These are phyloP conservation scores for Scenedesmus sp. DNA, from an alignment of 163 green algal species.

Conservation along the genomic window DNA sequence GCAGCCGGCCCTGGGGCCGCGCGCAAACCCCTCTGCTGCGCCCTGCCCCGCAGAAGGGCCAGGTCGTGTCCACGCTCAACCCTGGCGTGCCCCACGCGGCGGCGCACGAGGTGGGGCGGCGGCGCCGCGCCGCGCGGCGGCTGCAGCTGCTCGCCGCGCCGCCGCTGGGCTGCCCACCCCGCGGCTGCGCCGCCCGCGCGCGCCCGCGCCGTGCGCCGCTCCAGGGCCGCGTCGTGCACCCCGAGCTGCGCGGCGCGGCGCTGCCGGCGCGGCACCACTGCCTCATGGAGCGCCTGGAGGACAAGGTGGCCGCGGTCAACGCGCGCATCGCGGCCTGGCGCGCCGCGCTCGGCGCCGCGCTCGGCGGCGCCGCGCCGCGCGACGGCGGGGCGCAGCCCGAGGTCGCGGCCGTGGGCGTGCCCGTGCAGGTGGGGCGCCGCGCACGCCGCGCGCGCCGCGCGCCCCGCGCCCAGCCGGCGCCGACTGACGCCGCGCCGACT, in stretches of 20 bases:
- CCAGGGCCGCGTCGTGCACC: constrained; percentile 15
- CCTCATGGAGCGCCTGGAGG: constrained; percentile 75
- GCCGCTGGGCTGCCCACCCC: neutral
- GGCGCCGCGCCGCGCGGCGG: neutral
- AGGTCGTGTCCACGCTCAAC: constrained; percentile 40
- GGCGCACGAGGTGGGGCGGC: constrained; percentile 14
- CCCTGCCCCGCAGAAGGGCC: constrained; percentile 10
- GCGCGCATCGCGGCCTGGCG: constrained; percentile 66
- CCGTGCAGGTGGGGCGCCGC: constrained; percentile 44
- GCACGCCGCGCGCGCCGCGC: too few species aligned
- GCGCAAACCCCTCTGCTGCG: too few species aligned
- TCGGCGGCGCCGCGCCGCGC: constrained; percentile 18
- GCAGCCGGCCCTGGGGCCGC: too few species aligned
- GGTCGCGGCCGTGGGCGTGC: constrained; percentile 43
- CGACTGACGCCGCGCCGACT: neutral
- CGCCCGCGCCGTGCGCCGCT: neutral
- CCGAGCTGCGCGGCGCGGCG: constrained; percentile 51
- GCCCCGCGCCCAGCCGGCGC: neutral
- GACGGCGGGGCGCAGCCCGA: constrained; percentile 10
- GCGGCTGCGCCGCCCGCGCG: too few species aligned
- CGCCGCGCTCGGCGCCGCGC: constrained; percentile 44
- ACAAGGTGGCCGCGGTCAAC: constrained; percentile 75
- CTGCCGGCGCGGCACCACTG: constrained; percentile 53
- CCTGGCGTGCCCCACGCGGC: constrained; percentile 7
- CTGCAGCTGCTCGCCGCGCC: neutral